Percentiles rank a stretch among this genome's conserved stretches.
Conservation (phyloP, 1,139 yeast species). For the Wickerhamiella pararugosa region DNA sequence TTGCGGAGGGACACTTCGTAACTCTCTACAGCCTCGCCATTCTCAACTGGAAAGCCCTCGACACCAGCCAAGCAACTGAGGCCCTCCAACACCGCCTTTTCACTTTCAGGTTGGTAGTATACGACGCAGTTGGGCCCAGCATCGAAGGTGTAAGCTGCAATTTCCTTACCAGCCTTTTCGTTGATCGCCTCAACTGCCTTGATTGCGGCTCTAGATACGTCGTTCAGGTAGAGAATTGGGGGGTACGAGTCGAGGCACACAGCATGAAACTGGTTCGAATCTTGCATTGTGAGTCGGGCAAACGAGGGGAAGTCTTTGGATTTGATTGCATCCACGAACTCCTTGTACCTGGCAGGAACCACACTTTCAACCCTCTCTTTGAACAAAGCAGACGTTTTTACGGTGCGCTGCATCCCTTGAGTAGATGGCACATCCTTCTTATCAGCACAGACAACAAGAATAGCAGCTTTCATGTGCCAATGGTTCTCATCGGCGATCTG, state of each 20-base stretch:
- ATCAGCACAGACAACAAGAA: constrained; percentile 80
- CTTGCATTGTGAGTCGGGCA: constrained; percentile 87
- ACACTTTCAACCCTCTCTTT: constrained; percentile 59
- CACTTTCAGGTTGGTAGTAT: constrained; percentile 67
- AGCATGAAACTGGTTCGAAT: constrained; percentile 94
- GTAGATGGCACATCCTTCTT: constrained; percentile 94
- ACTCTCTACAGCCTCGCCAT: constrained; percentile 24
- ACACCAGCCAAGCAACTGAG: constrained; percentile 34
- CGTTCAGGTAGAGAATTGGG: constrained; percentile 90
- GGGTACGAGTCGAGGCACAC: constrained; percentile 91
- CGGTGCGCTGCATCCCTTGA: constrained; percentile 92
- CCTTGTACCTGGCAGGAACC: constrained; percentile 70
- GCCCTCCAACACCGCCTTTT: constrained; percentile 36
- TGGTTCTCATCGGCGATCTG: constrained; percentile 71
- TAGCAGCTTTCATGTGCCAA: constrained; percentile 88
- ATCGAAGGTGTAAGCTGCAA: constrained; percentile 94
- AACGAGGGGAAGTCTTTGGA: constrained; percentile 60
- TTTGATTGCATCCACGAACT: constrained; percentile 64
- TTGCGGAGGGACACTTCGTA: constrained; percentile 40
- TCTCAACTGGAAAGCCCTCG: constrained; percentile 42
- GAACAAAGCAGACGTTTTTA: constrained; percentile 73
- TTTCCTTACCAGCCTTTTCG: constrained; percentile 35
- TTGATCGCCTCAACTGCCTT: constrained; percentile 71
- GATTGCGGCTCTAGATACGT: constrained; percentile 80
- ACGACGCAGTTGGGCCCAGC: constrained; percentile 99